Evolutionary conservation across 805 yeast species (phyloP), one percentile per base, ranked within the genome.

Genomic region (Candida nemodendra): DNA sequence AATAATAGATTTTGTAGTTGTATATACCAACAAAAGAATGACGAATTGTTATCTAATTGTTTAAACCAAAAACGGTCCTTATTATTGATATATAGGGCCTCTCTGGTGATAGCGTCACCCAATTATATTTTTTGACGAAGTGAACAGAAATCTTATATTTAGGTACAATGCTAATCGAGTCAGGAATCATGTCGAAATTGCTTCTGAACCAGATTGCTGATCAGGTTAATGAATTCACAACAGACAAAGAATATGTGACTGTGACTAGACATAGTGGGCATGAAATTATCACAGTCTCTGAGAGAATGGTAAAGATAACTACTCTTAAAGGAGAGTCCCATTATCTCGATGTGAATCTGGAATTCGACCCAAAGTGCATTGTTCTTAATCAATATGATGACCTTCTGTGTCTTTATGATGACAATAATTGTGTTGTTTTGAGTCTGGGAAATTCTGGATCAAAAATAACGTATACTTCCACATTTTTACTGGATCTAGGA

Each of bases 291-390:
- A 54, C 62, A 0, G 45, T 57, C 5, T 23, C 47, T 2, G 42
- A 48, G 4, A 41, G 53, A 26, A 38, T 30, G 30, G 35, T 60
- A 14, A 45, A 33, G 7, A 36, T 59, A 9, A 48, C 53, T 3
- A 45, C 45, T 27, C 27, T 59, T 9, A 24, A 15, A 7, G 18
- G 30, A 3, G 36, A 39, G 4, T 27, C 48, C 2, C 30, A 21
- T 34, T 39, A 30, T 21, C 36, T 57, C 12, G 38, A 41, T 17
- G 24, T 30, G 2, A 18, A 29, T 2, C 31, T 61, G 4, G 41
- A 43, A 2, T 57, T 61, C 36, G 54, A 54, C 25, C 63, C 65
- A 7, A 34, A 34, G 2, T 39, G 50, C 7, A 30, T 57, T n/a
- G 29, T 50, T 5, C 21, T 49, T 25, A 61, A 56, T 32, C 36